A percentile compares a stretch with the other conserved stretches of the same genome.
Evolutionary conservation across 768 basidiomycete genomes (phyloP).

Genomic region (Chalciporus sphaerocephalus): DNA sequence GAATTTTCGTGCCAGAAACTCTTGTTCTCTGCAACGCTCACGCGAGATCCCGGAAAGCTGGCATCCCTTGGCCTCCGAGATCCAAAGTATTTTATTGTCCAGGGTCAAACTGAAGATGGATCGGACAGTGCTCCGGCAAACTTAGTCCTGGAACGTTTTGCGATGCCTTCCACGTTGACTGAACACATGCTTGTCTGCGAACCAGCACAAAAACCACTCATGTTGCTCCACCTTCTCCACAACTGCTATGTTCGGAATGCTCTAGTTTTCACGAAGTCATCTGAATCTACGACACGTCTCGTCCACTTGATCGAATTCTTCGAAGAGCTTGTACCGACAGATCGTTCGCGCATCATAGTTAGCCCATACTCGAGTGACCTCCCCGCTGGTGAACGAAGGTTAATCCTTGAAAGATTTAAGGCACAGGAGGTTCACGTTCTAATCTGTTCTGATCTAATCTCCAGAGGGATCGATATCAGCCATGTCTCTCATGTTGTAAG

Average conservation of each 20-base stretch:
- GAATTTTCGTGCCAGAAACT: conserved; percentile 84
- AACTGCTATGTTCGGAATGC: conserved; percentile 57
- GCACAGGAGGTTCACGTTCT: conserved; percentile 77
- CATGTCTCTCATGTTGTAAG: conserved; percentile 90
- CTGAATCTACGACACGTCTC: conserved; percentile 83
- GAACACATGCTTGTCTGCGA: conserved; percentile 86
- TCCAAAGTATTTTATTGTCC: conserved; percentile 87
- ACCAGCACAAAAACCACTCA: conserved; percentile 77
- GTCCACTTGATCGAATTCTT: conserved; percentile 81
- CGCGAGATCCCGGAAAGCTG: conserved; percentile 90
- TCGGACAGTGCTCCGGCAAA: conserved; percentile 42
- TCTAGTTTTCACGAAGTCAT: conserved; percentile 94
- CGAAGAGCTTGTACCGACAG: conserved; percentile 43
- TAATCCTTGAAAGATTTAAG: conserved; percentile 77
- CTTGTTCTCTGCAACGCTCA: conserved; percentile 93
- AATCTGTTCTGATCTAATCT: conserved; percentile 94
- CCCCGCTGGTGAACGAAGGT: conserved; percentile 62
- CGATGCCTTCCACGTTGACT: conserved; percentile 73
- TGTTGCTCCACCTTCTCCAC: conserved; percentile 84
- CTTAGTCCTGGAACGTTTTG: conserved; percentile 69
- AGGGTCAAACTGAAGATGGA: conserved; percentile 39
- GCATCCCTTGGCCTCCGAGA: conserved; percentile 71
- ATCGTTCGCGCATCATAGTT: conserved; percentile 38
- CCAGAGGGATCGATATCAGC: conserved; percentile 92
- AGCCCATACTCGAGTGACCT: conserved; percentile 88